A percentile compares a stretch with the other conserved stretches of the same genome.
Evolutionary conservation across 768 basidiomycete genomes (phyloP).

Genomic region (Thelephora ganbajun): DNA sequence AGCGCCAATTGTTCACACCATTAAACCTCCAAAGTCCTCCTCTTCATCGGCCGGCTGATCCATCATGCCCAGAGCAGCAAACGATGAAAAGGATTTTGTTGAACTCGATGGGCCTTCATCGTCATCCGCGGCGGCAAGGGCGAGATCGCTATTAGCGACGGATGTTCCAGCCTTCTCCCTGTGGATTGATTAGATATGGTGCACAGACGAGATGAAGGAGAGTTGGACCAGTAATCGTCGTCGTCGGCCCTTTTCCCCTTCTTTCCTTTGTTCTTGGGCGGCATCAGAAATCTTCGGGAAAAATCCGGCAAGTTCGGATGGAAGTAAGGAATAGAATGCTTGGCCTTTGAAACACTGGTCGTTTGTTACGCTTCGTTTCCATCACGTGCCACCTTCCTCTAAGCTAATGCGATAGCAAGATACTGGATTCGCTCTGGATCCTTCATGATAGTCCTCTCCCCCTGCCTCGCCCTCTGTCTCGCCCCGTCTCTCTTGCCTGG

Average conservation of each 20-base stretch:
- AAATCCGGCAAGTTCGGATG: no score
- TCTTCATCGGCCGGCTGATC: constrained; percentile 30
- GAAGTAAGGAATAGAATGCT: no score
- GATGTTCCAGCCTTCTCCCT: constrained; percentile 59
- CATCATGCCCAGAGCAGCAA: constrained; percentile 32
- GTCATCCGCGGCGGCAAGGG: constrained; percentile 24
- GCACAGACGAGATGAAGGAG: not conserved
- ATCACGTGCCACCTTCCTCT: no score
- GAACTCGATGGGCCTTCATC: constrained; percentile 21
- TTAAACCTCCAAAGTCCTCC: constrained; percentile 61
- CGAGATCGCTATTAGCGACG: constrained; percentile 27
- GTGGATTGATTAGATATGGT: constrained; percentile 10
- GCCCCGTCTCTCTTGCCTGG: no score
- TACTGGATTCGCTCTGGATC: no score
- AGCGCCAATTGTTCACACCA: constrained; percentile 32
- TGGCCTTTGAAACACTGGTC: no score
- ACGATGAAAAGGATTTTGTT: constrained; percentile 32
- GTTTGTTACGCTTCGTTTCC: no score
- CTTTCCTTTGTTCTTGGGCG: constrained; percentile 73
- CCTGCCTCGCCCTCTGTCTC: no score
- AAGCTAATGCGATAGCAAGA: no score
- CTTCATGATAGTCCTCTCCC: no score
- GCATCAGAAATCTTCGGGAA: no score
- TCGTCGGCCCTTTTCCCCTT: constrained; percentile 75
- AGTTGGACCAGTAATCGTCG: constrained; percentile 63